A percentile compares a stretch with the other conserved stretches of the same genome.
phyloP scores from a whole-genome alignment of 169 alveolate genomes.

The Perkinsus olseni region DNA sequence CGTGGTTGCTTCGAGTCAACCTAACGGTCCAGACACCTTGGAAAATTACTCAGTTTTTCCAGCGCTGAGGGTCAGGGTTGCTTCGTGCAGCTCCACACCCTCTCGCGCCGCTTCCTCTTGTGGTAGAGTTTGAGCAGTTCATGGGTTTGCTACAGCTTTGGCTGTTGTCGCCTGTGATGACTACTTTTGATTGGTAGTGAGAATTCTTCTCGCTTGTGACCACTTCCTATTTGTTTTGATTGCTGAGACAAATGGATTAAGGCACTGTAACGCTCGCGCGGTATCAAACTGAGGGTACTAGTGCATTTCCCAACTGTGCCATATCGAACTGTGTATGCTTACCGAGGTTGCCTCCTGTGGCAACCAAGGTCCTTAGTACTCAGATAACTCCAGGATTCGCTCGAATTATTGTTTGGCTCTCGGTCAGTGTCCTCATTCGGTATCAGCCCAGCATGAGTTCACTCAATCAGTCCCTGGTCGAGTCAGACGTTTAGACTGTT shows the following conservation, averaged over 20 bases:
- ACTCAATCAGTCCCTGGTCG: no score
- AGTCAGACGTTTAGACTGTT: no score
- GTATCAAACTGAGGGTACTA: not conserved
- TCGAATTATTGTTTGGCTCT: no score
- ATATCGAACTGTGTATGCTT: not conserved
- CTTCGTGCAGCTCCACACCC: not conserved
- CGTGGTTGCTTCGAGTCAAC: not conserved
- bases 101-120: not conserved
- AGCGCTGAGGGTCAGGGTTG: not conserved
- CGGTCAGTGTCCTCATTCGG: no score
- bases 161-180: not conserved
- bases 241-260: not conserved
- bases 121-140: not conserved
- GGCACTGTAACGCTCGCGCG: not conserved
- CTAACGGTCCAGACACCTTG: slow-evolving; percentile 4
- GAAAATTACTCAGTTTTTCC: not conserved
- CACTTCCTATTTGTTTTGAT: not conserved
- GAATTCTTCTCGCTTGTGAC: not conserved
- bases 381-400: not conserved
- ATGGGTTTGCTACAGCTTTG: not conserved
- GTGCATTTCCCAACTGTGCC: slow-evolving; percentile 2
- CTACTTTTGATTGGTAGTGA: not conserved
- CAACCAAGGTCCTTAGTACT: not conserved
- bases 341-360: slow-evolving; percentile 3
- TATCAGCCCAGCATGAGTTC: no score